Conservation (phyloP, 208 protist species). For the Wallacemonas sp. region DNA sequence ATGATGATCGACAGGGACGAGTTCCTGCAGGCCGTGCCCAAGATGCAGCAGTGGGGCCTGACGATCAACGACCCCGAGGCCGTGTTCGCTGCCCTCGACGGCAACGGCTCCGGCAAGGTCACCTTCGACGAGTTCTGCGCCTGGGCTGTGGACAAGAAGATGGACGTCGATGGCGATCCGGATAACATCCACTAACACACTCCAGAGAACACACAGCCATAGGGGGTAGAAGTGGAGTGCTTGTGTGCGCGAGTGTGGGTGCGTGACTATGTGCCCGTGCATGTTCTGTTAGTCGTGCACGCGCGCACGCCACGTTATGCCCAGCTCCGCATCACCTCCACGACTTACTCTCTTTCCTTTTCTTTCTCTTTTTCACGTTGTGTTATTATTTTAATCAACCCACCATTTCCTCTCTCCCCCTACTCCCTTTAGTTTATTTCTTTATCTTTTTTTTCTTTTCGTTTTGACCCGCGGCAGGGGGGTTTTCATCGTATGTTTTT, state of each 20-base stretch:
- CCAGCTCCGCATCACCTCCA: too few species aligned
- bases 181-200: slow-evolving; percentile 18
- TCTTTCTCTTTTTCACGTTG: slow-evolving; percentile 3
- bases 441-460: slow-evolving; percentile 13
- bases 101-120: slow-evolving; percentile 44
- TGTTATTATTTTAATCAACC: slow-evolving; percentile 9
- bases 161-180: slow-evolving; percentile 38
- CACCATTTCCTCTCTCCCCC: slow-evolving; percentile 2
- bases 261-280: neutral
- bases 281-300: neutral
- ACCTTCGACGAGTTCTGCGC: slow-evolving; percentile 56
- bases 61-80: slow-evolving; percentile 27
- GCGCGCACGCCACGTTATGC: too few species aligned
- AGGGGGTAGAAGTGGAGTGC: too few species aligned
- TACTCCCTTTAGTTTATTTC: neutral
- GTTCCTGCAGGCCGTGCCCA: slow-evolving; percentile 38
- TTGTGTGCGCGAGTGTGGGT: too few species aligned
- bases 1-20: slow-evolving; percentile 40
- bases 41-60: slow-evolving; percentile 39
- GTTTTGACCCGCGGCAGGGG: neutral
- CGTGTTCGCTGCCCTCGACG: slow-evolving; percentile 52
- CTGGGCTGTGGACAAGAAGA: slow-evolving; percentile 39
- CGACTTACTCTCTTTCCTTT: too few species aligned
- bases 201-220: too few species aligned
- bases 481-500: slow-evolving; percentile 13